Conservation (phyloP, 2,329 filamentous ascomycete species). For the Coniochaeta sp. region DNA sequence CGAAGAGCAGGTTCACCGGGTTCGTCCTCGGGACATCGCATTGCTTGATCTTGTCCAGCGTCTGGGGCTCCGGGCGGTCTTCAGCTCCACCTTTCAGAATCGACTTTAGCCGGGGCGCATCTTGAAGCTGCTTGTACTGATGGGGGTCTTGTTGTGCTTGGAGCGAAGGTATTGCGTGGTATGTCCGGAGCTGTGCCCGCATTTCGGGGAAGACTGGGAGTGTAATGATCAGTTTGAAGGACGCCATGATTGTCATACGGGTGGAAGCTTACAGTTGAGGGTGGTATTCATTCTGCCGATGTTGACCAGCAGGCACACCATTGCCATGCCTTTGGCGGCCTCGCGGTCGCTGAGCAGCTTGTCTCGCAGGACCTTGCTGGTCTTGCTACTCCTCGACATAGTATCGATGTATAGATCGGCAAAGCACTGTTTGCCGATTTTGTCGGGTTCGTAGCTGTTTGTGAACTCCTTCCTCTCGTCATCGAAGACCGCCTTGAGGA, state of each 20-base stretch:
- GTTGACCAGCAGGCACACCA: conserved; percentile 97
- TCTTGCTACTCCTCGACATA: conserved; percentile 98
- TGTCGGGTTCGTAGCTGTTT: conserved; percentile 70
- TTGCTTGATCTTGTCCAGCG: conserved; percentile 74
- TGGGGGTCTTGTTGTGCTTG: conserved; percentile 93
- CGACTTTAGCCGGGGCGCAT: conserved; percentile 90
- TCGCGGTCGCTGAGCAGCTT: conserved; percentile 89
- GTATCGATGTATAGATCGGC: conserved; percentile 97
- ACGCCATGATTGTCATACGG: too few species aligned
- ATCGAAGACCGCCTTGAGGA: conserved; percentile 73
- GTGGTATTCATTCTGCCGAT: conserved; percentile 99
- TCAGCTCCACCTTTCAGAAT: conserved; percentile 96
- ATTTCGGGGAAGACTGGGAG: conserved; percentile 91
- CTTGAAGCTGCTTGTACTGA: conserved; percentile 95
- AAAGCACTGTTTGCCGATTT: conserved; percentile 64
- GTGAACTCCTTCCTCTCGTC: conserved; percentile 73
- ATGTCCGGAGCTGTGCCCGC: conserved; percentile 94
- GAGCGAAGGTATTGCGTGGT: conserved; percentile 93
- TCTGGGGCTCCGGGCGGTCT: conserved; percentile 75
- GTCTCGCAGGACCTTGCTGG: conserved; percentile 95
- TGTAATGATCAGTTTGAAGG: background rate
- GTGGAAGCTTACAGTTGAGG: conserved; percentile 88
- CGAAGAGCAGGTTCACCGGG: conserved; percentile 93
- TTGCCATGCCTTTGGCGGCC: conserved; percentile 95
- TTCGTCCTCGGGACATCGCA: conserved; percentile 70